Conservation (phyloP, 148 eudicot species). For the Spergularia bocconei region DNA sequence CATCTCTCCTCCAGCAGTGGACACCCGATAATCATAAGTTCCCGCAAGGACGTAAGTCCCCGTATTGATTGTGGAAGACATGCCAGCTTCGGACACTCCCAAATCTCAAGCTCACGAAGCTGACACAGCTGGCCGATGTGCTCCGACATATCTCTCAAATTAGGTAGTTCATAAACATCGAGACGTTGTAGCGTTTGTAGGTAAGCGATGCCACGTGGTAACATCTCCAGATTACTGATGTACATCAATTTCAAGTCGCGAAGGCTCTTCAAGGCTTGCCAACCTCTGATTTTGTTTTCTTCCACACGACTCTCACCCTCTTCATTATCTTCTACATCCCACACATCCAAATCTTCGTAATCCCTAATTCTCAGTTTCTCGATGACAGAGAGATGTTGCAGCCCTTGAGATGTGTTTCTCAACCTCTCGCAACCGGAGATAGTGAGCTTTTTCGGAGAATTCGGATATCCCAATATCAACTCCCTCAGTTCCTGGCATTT, state of each 20-base stretch:
- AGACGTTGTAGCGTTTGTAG: not conserved
- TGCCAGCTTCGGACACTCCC: not conserved
- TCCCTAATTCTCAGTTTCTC: not conserved
- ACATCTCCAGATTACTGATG: not conserved
- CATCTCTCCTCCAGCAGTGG: not conserved
- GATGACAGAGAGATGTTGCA: slow-evolving; percentile 1
- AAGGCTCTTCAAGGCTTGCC: too few species aligned
- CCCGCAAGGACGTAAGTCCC: not conserved
- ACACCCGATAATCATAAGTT: not conserved
- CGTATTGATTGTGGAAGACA: slow-evolving; percentile 8
- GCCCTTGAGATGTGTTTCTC: not conserved
- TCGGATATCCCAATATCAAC: not conserved
- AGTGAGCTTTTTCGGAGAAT: not conserved
- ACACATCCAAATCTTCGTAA: not conserved
- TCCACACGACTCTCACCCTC: not conserved
- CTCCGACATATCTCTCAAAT: not conserved
- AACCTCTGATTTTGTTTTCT: not conserved
- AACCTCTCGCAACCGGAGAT: not conserved
- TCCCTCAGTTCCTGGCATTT: not conserved
- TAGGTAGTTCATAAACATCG: not conserved
- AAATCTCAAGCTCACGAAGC: not conserved
- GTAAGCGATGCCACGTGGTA: not conserved
- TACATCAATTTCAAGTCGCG: too few species aligned
- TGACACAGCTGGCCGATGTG: not conserved
- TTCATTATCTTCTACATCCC: not conserved